Evolutionary conservation across 2,329 filamentous ascomycete species (phyloP), one percentile per base, ranked within the genome.

Genomic region (Monilinia fructigena): DNA sequence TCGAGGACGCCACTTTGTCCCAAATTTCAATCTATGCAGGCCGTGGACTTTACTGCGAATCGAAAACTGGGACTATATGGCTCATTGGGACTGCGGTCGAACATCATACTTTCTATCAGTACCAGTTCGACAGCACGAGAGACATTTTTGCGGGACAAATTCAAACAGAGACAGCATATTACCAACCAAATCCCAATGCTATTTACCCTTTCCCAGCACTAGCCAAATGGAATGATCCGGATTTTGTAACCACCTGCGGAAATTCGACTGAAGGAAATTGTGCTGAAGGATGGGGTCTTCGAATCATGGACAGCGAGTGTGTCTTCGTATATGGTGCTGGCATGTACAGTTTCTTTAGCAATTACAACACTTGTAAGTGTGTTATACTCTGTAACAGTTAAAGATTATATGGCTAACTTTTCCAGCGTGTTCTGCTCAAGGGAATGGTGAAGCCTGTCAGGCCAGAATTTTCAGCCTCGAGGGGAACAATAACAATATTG

Each of bases 1-100:
- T 79, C 20, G 78, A 79, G 40, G 70, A 69, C 55, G 56, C 72
- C 4, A 28, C 50, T 82, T 81, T 67, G 80, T 84, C n/a, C 79
- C 83, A 12, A 86, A 87, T 52, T 85, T 81, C 86, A 59, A 82
- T 81, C 54, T 81, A 78, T 53, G 77, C 79, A 26, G 83, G 79
- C 48, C 80, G 84, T 18, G 82, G 83, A 55, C 72, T 80, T 0
- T 75, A 83, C 2, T 75, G 82, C 52, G 80, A 84, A 70, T 79
- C 79, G 20, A 79, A 76, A 20, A 76, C 77, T 10, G 81, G 81
- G 3, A 82, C 80, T 31, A 68, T 72, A 28, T 87, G 84, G 84
- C 75, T 86, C 10, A 66, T 69, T 47, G 83, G 82, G 23, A 69
- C 67, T 2, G 66, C 66, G 14, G 81, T 79, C n/a, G 83, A 86